Evolutionary conservation across 2,329 filamentous ascomycete genomes (phyloP), one percentile per base, ranked within the genome.

Genomic region (Claviceps sp.): DNA sequence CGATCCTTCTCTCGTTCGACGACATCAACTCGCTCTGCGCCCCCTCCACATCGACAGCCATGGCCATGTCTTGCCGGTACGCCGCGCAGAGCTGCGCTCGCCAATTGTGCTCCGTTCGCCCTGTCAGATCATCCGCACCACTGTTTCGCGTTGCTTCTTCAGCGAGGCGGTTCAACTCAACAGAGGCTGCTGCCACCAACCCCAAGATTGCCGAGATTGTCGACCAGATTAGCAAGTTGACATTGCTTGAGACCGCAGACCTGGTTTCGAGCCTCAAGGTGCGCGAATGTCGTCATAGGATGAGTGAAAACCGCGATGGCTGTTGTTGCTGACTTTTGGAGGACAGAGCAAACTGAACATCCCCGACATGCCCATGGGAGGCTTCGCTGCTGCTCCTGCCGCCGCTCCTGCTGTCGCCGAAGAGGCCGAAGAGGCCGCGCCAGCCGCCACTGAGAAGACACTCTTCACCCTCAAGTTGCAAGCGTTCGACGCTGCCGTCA

Each of bases 161-260:
- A 58, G 66, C 80, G 66, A 82, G 86, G 72, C 82, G 93, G 79
- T 90, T 88, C 85, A 86, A 93, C 71, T 91, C 88, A 56, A 90
- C 88, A 61, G 86, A 90, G 62, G 82, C 80, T 45, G 60, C 75
- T 52, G 68, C 79, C 61, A 70, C 75, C 56, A 95, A 87, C 72
- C 89, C 93, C 57, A 98, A 98, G 80, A 95, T 99, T 63, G 71
- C 83, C 61, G 81, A 80, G 54, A 98, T 99, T 65, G 93, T 99
- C 64, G 90, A 98, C 69, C 90, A 98, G 73, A 98, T 99, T 71
- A 95, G 91, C 73, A 84, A 93, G 80, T 85, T 99, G 79, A 98
- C 90, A 45, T 78, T 99, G 53, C 75, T 99, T 63, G 94, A 99
- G 79, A 98, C 93, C 40, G 91, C 94, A 53, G 93, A 97, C 68